A percentile compares a stretch with the other conserved stretches of the same genome.
phyloP scores from a whole-genome alignment of 306 rosid species.

The Echinosophora koreensis region DNA sequence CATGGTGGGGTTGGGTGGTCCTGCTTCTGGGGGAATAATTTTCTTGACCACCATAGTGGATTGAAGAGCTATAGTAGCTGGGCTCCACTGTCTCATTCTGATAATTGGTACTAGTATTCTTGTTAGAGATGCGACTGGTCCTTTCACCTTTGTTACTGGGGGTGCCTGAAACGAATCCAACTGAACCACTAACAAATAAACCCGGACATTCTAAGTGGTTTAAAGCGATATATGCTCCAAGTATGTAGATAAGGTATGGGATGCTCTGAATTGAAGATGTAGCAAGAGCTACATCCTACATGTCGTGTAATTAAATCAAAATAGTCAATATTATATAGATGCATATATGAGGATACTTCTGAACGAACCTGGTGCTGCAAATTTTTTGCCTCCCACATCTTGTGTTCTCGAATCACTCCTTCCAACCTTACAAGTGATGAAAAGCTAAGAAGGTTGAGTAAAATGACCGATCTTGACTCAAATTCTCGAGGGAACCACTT shows the following conservation, averaged over 20 bases:
- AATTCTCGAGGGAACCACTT: no score
- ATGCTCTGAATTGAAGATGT: background rate
- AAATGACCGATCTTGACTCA: no score
- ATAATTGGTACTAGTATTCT: constrained; percentile 52
- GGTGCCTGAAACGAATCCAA: constrained; percentile 44
- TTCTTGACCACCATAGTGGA: constrained; percentile 92
- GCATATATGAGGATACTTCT: constrained; percentile 4
- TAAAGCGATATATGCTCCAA: background rate
- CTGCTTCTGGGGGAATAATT: constrained; percentile 67
- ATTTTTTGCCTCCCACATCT: constrained; percentile 44
- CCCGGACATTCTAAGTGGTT: constrained; percentile 20
- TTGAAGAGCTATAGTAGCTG: constrained; percentile 75
- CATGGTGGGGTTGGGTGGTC: constrained; percentile 65
- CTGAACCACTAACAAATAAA: constrained; percentile 41
- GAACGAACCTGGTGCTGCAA: constrained; percentile 42
- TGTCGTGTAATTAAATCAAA: background rate
- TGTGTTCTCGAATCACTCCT: constrained; percentile 45
- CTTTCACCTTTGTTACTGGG: constrained; percentile 51
- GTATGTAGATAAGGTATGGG: constrained; percentile 20
- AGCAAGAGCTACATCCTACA: background rate
- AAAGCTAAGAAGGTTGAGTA: background rate
- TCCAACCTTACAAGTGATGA: constrained; percentile 44
- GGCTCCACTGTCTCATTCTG: constrained; percentile 68
- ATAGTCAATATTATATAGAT: background rate
- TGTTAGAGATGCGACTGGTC: constrained; percentile 49